A percentile compares a stretch with the other conserved stretches of the same genome.
Evolutionary conservation across 2,329 filamentous ascomycete species (phyloP).

Genomic region (Cryphonectria parasitica): DNA sequence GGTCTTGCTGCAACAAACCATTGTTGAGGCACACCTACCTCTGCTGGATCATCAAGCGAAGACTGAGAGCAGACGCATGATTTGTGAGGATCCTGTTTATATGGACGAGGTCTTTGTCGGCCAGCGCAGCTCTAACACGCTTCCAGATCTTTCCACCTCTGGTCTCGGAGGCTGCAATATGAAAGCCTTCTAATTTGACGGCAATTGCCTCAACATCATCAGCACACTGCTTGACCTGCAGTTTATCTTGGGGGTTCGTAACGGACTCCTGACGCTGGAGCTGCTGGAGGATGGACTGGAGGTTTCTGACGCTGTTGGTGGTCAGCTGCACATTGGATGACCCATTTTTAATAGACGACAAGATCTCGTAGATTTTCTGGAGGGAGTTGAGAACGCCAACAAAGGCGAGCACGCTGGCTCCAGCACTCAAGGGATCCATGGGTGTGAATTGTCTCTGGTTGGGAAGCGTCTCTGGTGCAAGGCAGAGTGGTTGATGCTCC

Average conservation of each 20-base stretch:
- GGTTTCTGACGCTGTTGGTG: neutral
- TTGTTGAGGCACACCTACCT: neutral
- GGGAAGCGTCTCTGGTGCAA: neutral
- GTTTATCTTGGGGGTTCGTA: neutral
- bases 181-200: neutral
- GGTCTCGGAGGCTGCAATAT: neutral
- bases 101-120: neutral
- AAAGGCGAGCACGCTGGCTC: neutral
- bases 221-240: neutral
- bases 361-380: neutral
- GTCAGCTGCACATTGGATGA: neutral
- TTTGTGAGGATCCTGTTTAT: neutral
- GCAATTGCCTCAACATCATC: neutral
- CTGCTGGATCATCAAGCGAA: neutral
- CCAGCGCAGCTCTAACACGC: neutral
- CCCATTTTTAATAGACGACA: neutral
- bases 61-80: constrained; percentile 4
- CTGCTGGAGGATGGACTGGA: neutral
- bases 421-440: neutral
- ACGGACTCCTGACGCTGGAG: neutral
- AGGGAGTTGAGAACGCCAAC: neutral
- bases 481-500: neutral
- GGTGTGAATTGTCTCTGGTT: neutral
- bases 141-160: neutral
- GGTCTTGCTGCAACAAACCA: neutral